phyloP scores from a whole-genome alignment of 2,329 filamentous ascomycete species.

The Neophaeococcomyces aloes region DNA sequence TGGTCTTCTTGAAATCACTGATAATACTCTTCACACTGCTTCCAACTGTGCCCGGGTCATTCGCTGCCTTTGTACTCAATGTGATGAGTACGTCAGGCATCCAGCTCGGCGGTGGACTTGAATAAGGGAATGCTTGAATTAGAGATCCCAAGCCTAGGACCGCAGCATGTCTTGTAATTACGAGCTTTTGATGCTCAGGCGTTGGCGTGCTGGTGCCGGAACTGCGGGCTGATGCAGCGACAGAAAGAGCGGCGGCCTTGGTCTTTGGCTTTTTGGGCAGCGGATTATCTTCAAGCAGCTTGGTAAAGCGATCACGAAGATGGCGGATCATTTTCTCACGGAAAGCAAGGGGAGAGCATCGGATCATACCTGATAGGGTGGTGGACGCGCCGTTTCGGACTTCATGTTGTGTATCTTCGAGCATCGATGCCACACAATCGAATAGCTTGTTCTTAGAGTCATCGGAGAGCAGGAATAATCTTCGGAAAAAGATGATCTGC shows the following conservation, averaged over 20 bases:
- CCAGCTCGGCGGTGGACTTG: slow-evolving; percentile 83
- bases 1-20: slow-evolving; percentile 98
- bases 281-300: slow-evolving; percentile 68
- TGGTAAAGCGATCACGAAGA: slow-evolving; percentile 69
- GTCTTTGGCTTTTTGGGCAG: slow-evolving; percentile 58
- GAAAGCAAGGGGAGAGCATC: slow-evolving; percentile 74
- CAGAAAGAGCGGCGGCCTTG: slow-evolving; percentile 27
- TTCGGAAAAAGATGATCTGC: slow-evolving; percentile 96
- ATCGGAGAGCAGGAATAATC: slow-evolving; percentile 72
- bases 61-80: slow-evolving; percentile 73
- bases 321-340: slow-evolving; percentile 66
- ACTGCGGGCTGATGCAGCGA: slow-evolving; percentile 30
- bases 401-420: slow-evolving; percentile 82
- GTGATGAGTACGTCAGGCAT: slow-evolving; percentile 85
- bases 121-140: slow-evolving; percentile 92
- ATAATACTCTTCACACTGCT: slow-evolving; percentile 91
- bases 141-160: slow-evolving; percentile 83
- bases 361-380: slow-evolving; percentile 93
- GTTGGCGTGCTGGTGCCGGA: slow-evolving; percentile 39
- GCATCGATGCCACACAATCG: slow-evolving; percentile 88
- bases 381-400: slow-evolving; percentile 87
- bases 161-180: slow-evolving; percentile 76
- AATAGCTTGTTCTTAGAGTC: slow-evolving; percentile 72
- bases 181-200: slow-evolving; percentile 55
- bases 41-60: slow-evolving; percentile 81